Percentiles rank a stretch among this genome's conserved stretches.
Conservation (phyloP, 192 early-diverging fungal species). For the Linnemannia schmuckeri region DNA sequence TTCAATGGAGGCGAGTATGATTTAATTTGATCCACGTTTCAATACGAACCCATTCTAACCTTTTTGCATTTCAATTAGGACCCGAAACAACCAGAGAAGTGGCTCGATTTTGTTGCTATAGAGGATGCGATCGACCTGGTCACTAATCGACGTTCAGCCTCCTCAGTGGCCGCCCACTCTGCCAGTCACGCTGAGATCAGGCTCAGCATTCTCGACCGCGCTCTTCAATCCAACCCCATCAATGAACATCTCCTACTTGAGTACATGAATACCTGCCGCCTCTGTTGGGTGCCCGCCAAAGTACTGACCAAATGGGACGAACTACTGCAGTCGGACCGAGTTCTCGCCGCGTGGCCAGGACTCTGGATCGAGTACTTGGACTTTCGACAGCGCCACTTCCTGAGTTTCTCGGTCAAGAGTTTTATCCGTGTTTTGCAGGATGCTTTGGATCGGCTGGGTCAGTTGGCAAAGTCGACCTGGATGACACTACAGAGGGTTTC, state of each 20-base stretch:
- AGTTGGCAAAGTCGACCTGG: slow-evolving; percentile 20
- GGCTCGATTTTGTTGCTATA: slow-evolving; percentile 67
- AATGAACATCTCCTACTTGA: slow-evolving; percentile 55
- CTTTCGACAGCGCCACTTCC: slow-evolving; percentile 66
- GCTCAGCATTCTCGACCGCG: slow-evolving; percentile 69
- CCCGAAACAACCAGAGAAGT: slow-evolving; percentile 58
- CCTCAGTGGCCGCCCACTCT: slow-evolving; percentile 34
- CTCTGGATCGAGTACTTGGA: slow-evolving; percentile 72
- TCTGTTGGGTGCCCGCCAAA: slow-evolving; percentile 60
- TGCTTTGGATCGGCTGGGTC: slow-evolving; percentile 53
- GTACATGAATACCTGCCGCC: slow-evolving; percentile 64
- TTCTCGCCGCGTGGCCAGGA: slow-evolving; percentile 47
- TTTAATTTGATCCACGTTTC: background rate
- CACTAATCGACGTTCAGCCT: slow-evolving; percentile 23
- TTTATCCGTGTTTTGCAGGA: slow-evolving; percentile 63
- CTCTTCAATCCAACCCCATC: slow-evolving; percentile 63
- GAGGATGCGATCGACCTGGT: slow-evolving; percentile 60
- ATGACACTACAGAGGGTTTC: background rate
- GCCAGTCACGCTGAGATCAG: slow-evolving; percentile 64
- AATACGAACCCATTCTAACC: background rate
- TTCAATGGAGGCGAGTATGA: background rate
- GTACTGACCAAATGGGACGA: slow-evolving; percentile 67
- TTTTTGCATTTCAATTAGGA: slow-evolving; percentile 32
- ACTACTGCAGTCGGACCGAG: slow-evolving; percentile 38
- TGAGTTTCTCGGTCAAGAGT: slow-evolving; percentile 63